Base-by-base conservation (phyloP, 1,284 basidiomycete genomes). In the Tranzscheliella williamsii region DNA sequence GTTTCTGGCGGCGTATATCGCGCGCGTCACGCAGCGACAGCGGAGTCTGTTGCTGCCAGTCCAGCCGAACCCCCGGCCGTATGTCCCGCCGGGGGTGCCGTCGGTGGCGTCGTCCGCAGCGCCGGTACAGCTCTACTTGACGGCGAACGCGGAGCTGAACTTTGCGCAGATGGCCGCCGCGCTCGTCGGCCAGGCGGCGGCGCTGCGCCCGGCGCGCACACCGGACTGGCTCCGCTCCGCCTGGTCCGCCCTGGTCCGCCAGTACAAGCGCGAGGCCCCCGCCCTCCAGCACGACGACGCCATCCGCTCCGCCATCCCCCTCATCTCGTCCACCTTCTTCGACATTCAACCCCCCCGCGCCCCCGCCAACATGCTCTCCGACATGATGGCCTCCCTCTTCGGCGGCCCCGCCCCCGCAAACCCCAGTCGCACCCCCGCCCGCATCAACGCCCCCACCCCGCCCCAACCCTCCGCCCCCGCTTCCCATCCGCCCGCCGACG, bases 11-110 rank as follows among this genome's bases (percentile, higher is more conserved):
- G 39, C 36, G 23, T 75, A 65, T 50, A 54, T 71, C 24, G 31
- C 55, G 22, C 32, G 31, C 9, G 50, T 68, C 24, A 67, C 46
- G 6, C 12, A 40, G 17, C 38, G 50, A 7, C 70, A 67, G 26
- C 51, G 67, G 15, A 38, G 48, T 13, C 66, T 76, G n/a, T 56
- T 76, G 4, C 46, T 75, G 2, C 70, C 75, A 7, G 64, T 73
- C 24, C 47, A 56, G 18, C 75, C 75, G 15, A 76, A 76, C 46
- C 75, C 75, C 5, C 61, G 67, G 4, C 65, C 73, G 2, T 76
- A 72, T 44, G 36, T 55, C 20, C 62, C 74, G 0, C 67, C 70
- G 5, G 63, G 58, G 4, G 39, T 39, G 9, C 29, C 66, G 5
- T 23, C 56, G 5, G 23, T 55, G 15, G 42, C 44, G 4, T 27